A percentile compares a stretch with the other conserved stretches of the same genome.
Evolutionary conservation across 352 stramenopile species (phyloP).

Genomic region (Phytophthora lateralis): DNA sequence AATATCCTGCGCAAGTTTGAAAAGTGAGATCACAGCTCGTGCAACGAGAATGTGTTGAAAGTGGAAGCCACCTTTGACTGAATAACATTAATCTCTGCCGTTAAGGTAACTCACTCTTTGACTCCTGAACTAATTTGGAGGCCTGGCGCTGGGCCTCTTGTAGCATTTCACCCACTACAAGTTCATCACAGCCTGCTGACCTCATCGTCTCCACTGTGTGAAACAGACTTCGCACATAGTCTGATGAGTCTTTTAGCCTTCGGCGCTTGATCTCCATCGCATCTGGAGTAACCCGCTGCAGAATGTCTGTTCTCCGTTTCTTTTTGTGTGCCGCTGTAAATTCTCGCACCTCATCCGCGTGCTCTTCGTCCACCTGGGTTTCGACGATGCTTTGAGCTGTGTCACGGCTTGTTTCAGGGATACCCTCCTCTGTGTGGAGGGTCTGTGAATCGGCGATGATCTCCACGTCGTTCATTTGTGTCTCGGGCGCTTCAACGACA

Average conservation of each 20-base stretch:
- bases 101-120: constrained; percentile 1
- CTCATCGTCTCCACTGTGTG: constrained; percentile 9
- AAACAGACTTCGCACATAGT: constrained; percentile 16
- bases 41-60: too few relatives aligned
- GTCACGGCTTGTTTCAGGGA: background rate
- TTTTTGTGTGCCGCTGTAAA: background rate
- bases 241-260: constrained; percentile 12
- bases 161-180: constrained; percentile 4
- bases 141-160: constrained; percentile 11
- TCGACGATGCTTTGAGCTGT: background rate
- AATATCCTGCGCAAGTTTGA: constrained; percentile 87
- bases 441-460: background rate
- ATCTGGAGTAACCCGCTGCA: background rate
- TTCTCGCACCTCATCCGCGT: constrained; percentile 1
- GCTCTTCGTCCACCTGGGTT: background rate
- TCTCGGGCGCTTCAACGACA: background rate
- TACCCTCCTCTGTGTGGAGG: background rate
- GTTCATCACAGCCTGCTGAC: background rate
- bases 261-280: constrained; percentile 8
- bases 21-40: too few relatives aligned
- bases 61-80: background rate
- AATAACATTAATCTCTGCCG: background rate
- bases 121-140: constrained; percentile 5
- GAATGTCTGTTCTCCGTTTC: constrained; percentile 1
- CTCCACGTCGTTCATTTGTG: background rate